Conservation (phyloP, 768 basidiomycete genomes). For the Multifurca ochricompacta region DNA sequence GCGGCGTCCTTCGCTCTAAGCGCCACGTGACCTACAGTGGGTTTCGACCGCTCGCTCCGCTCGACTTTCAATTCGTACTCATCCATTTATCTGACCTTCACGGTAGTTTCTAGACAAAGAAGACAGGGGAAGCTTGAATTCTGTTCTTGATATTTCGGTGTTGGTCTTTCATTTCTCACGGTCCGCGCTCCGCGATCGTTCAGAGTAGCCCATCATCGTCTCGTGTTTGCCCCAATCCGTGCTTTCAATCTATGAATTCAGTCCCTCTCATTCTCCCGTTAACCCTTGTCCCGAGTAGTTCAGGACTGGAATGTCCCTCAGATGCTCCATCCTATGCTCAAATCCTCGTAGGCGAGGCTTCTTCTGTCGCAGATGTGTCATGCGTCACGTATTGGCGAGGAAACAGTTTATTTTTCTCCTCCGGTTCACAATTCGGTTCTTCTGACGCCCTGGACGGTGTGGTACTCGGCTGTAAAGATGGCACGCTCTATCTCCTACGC, state of each 20-base stretch:
- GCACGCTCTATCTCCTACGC: conserved; percentile 30
- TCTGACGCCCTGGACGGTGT: conserved; percentile 22
- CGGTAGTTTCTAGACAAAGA: neutral
- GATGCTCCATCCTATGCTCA: neutral
- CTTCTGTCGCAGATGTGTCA: conserved; percentile 1
- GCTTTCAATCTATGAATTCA: conserved; percentile 6
- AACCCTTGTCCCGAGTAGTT: conserved; percentile 1
- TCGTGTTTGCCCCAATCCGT: neutral
- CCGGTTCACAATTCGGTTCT: neutral
- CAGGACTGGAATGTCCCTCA: neutral
- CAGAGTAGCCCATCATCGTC: neutral
- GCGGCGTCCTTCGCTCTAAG: too few species aligned
- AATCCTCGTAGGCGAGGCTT: conserved; percentile 5
- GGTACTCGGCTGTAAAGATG: conserved; percentile 33
- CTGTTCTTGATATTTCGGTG: neutral
- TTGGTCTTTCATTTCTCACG: neutral
- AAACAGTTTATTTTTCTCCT: neutral
- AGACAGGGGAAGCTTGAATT: neutral
- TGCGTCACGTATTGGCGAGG: conserved; percentile 1
- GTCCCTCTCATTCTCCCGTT: conserved; percentile 15
- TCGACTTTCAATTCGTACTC: neutral
- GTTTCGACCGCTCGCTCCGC: neutral
- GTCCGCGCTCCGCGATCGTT: neutral
- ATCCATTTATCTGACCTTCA: neutral
- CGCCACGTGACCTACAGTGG: neutral